phyloP scores from a whole-genome alignment of 2,329 filamentous ascomycete species.

The Penicillium griseofulvum region DNA sequence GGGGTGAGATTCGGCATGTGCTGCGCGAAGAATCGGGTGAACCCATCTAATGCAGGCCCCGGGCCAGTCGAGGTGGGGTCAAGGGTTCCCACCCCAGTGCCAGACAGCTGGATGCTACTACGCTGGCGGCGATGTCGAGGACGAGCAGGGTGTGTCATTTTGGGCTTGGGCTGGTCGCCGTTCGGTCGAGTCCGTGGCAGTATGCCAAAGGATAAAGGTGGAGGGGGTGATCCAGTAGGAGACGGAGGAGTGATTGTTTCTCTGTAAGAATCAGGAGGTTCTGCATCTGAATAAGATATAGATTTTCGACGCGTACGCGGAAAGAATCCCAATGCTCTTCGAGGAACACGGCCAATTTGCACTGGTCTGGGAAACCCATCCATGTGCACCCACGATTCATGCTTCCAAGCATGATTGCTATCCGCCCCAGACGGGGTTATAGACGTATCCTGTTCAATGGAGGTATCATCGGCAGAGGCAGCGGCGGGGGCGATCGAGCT shows the following conservation, averaged over 20 bases:
- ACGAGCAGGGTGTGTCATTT: constrained; percentile 15
- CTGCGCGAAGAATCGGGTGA: constrained; percentile 80
- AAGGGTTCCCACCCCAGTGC: constrained; percentile 85
- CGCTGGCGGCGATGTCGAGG: constrained; percentile 42
- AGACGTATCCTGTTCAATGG: constrained; percentile 7
- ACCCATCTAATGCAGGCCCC: constrained; percentile 77
- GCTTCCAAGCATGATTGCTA: constrained; percentile 71
- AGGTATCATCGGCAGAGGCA: constrained; percentile 4
- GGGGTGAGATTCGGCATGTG: constrained; percentile 78
- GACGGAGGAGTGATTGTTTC: constrained; percentile 30
- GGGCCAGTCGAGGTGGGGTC: constrained; percentile 50
- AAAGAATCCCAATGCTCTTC: constrained; percentile 82
- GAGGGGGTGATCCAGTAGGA: constrained; percentile 26
- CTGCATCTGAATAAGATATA: constrained; percentile 59
- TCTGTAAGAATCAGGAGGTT: constrained; percentile 37
- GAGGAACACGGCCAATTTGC: constrained; percentile 81
- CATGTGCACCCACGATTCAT: constrained; percentile 85
- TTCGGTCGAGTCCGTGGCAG: constrained; percentile 29
- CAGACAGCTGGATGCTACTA: constrained; percentile 63
- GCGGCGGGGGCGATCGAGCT: constrained; percentile 34
- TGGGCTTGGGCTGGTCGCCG: constrained; percentile 32
- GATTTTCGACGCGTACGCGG: constrained; percentile 89
- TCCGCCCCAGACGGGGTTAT: constrained; percentile 43
- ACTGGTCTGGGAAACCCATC: constrained; percentile 69
- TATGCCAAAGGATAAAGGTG: constrained; percentile 27